A percentile compares a stretch with the other conserved stretches of the same genome.
phyloP scores from a whole-genome alignment of 768 basidiomycete species.

The Russula earlei region DNA sequence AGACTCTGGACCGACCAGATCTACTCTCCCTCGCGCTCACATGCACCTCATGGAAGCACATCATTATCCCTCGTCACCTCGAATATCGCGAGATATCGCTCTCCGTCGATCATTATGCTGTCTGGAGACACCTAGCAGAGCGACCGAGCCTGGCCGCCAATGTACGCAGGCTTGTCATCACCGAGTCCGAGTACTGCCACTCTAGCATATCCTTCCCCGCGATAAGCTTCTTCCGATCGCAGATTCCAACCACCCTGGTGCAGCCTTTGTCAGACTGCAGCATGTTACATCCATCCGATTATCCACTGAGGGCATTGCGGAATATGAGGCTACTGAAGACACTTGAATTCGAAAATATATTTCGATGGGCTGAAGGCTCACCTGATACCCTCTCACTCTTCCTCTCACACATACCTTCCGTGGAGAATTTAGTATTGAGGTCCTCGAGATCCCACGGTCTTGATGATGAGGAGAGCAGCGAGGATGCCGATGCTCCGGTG shows the following conservation, averaged over 20 bases:
- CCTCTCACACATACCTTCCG: conserved; percentile 11
- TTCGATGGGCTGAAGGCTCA: conserved; percentile 6
- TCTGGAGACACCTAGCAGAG: conserved; percentile 16
- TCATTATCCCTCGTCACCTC: conserved; percentile 16
- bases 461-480: not conserved
- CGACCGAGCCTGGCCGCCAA: conserved; percentile 13
- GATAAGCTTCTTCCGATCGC: not conserved
- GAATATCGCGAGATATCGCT: conserved; percentile 14
- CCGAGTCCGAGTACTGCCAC: conserved; percentile 1
- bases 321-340: conserved; percentile 14
- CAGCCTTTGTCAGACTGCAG: not conserved
- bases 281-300: not conserved
- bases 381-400: conserved; percentile 12
- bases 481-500: not conserved
- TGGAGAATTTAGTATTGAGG: conserved; percentile 10
- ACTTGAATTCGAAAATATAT: conserved; percentile 11
- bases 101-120: conserved; percentile 1
- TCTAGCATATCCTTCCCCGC: not conserved
- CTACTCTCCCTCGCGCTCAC: conserved; percentile 11
- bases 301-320: conserved; percentile 5
- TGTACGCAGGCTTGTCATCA: conserved; percentile 11
- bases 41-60: conserved; percentile 8
- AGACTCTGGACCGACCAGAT: conserved; percentile 7
- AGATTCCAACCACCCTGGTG: conserved; percentile 2
- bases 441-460: conserved; percentile 2